These are phyloP conservation scores for Erysiphe pulchra DNA, from an alignment of 2,329 filamentous ascomycete species.

Conservation along the genomic window DNA sequence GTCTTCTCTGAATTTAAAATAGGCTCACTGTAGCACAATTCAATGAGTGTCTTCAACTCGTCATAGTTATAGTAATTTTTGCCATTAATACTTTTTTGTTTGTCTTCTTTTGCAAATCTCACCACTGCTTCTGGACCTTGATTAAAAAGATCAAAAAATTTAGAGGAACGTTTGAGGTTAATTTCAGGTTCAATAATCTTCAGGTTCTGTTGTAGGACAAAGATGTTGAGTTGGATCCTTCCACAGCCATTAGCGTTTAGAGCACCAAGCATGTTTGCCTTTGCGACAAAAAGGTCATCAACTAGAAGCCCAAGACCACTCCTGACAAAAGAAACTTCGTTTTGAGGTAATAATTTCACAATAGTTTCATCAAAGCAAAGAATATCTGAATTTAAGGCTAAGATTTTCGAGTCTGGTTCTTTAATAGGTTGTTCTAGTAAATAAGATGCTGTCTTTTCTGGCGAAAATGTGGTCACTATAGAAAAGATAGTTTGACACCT, in stretches of 20 bases:
- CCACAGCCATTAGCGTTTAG: slow-evolving; percentile 69
- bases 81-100: slow-evolving; percentile 6
- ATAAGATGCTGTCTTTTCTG: slow-evolving; percentile 28
- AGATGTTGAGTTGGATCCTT: slow-evolving; percentile 80
- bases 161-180: slow-evolving; percentile 32
- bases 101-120: slow-evolving; percentile 26
- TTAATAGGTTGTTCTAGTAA: slow-evolving; percentile 44
- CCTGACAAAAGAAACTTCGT: slow-evolving; percentile 52
- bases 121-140: slow-evolving; percentile 39
- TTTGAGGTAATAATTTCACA: slow-evolving; percentile 40
- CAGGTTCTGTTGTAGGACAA: slow-evolving; percentile 87
- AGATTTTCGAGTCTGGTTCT: slow-evolving; percentile 53
- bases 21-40: slow-evolving; percentile 43
- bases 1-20: slow-evolving; percentile 41
- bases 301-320: slow-evolving; percentile 53
- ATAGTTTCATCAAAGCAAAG: slow-evolving; percentile 73
- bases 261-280: slow-evolving; percentile 41
- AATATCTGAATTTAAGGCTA: slow-evolving; percentile 63
- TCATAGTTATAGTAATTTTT: slow-evolving; percentile 32
- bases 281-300: slow-evolving; percentile 52
- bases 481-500: slow-evolving; percentile 68
- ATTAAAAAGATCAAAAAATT: slow-evolving; percentile 45
- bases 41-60: slow-evolving; percentile 37
- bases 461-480: slow-evolving; percentile 36
- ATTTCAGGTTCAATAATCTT: slow-evolving; percentile 67